These are phyloP conservation scores for Colletotrichum phormii DNA, from an alignment of 2,329 filamentous ascomycete genomes.

Conservation along the genomic window DNA sequence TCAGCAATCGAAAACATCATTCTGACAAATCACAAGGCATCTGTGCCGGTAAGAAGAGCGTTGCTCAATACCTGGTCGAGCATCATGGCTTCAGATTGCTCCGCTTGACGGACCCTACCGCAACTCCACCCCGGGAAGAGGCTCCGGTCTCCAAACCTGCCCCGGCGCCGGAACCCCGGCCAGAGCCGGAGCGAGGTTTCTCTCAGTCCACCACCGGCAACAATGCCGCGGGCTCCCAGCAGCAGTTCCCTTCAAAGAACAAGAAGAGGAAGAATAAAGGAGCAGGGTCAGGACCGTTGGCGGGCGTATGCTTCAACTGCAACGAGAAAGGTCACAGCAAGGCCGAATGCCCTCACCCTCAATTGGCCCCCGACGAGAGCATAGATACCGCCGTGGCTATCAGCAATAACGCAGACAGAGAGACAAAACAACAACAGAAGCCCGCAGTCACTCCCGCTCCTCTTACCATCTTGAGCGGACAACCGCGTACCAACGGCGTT, in stretches of 20 bases:
- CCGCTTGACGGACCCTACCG: conserved; percentile 58
- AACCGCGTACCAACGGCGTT: conserved; percentile 74
- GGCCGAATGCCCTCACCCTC: conserved; percentile 8
- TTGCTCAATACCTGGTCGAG: conserved; percentile 87
- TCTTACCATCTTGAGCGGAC: not conserved
- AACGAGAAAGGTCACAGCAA: conserved; percentile 13
- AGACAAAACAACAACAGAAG: not conserved
- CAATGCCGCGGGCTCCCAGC: not conserved
- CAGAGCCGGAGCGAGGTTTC: not conserved
- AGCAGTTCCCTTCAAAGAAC: not conserved
- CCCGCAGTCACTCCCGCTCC: conserved; percentile 37
- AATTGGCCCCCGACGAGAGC: too few relatives aligned
- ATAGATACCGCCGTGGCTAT: conserved; percentile 7
- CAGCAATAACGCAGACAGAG: not conserved
- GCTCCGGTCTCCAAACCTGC: not conserved
- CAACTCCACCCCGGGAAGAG: conserved; percentile 10
- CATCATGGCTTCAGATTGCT: conserved; percentile 85
- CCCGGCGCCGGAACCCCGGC: not conserved
- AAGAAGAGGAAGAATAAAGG: conserved; percentile 18
- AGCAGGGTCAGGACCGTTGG: not conserved
- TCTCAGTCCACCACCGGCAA: not conserved
- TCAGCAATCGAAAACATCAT: conserved; percentile 1
- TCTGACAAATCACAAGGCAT: conserved; percentile 70
- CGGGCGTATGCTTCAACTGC: conserved; percentile 17
- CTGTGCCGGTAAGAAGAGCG: conserved; percentile 91